Percentiles rank a stretch among this genome's conserved stretches.
These are phyloP conservation scores for Microglena sp. DNA, from an alignment of 139 green algal species.

Conservation along the genomic window DNA sequence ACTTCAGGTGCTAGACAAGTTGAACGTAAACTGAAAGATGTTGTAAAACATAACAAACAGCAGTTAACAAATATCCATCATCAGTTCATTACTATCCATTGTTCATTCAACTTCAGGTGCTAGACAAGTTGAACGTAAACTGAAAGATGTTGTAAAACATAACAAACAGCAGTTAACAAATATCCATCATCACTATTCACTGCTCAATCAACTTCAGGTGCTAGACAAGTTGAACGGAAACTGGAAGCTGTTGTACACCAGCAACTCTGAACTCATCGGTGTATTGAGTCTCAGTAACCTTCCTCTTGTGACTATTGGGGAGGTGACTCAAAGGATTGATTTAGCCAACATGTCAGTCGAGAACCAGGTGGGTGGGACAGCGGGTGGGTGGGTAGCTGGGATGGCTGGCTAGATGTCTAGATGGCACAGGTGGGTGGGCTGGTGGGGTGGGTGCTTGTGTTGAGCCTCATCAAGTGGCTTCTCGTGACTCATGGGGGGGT, in stretches of 20 bases:
- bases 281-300: slow-evolving; percentile 69
- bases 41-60: too few species aligned
- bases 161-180: too few species aligned
- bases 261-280: slow-evolving; percentile 68
- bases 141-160: too few species aligned
- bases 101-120: too few species aligned
- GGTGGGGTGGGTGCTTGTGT: not conserved
- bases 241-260: slow-evolving; percentile 87
- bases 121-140: too few species aligned
- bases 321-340: slow-evolving; percentile 81
- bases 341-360: slow-evolving; percentile 40
- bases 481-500: too few species aligned
- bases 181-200: too few species aligned
- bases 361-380: slow-evolving; percentile 51
- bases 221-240: slow-evolving; percentile 47
- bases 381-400: not conserved
- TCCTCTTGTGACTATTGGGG: slow-evolving; percentile 71
- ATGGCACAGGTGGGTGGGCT: not conserved
- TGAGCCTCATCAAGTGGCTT: not conserved
- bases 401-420: not conserved
- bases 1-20: too few species aligned
- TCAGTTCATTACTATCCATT: too few species aligned
- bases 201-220: too few species aligned
- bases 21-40: too few species aligned
- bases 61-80: too few species aligned